These are phyloP conservation scores for Euphrasia confusa DNA, from an alignment of 257 asterid species.

Conservation along the genomic window DNA sequence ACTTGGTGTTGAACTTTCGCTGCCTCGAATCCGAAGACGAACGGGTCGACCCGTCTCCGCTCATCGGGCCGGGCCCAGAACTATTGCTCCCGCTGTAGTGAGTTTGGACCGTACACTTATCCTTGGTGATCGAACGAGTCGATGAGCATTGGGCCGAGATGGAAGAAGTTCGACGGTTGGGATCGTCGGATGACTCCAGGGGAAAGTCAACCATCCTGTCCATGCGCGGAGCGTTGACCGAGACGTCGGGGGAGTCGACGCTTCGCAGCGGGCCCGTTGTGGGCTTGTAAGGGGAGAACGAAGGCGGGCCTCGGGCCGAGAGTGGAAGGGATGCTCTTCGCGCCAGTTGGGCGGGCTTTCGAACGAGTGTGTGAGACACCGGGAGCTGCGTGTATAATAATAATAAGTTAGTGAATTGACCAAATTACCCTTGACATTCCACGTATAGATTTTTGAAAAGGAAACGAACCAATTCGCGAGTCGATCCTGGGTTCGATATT, in stretches of 20 bases:
- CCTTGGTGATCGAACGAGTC: conserved; percentile 60
- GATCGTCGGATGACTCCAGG: conserved; percentile 46
- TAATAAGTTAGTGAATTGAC: neutral
- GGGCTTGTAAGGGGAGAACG: conserved; percentile 38
- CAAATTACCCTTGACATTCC: neutral
- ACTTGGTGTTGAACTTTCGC: conserved; percentile 70
- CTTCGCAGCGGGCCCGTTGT: conserved; percentile 36
- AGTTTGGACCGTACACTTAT: conserved; percentile 69
- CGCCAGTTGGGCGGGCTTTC: conserved; percentile 44
- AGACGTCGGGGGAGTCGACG: conserved; percentile 59
- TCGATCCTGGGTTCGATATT: conserved; percentile 77
- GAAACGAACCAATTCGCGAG: conserved; percentile 82
- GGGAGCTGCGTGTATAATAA: conserved; percentile 61
- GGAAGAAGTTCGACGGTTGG: conserved; percentile 45
- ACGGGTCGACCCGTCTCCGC: conserved; percentile 53
- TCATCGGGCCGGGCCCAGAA: conserved; percentile 51
- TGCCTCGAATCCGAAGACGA: conserved; percentile 68
- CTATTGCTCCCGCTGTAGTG: conserved; percentile 58
- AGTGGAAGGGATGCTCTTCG: conserved; percentile 84
- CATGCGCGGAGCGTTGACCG: conserved; percentile 87
- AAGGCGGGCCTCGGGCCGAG: conserved; percentile 32
- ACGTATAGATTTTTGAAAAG: neutral
- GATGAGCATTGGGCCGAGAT: conserved; percentile 57
- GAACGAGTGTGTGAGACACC: conserved; percentile 65
- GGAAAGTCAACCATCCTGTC: conserved; percentile 88